Evolutionary conservation across 208 protist species (phyloP), one percentile per base, ranked within the genome.

Genomic region (Leishmania aethiopica): DNA sequence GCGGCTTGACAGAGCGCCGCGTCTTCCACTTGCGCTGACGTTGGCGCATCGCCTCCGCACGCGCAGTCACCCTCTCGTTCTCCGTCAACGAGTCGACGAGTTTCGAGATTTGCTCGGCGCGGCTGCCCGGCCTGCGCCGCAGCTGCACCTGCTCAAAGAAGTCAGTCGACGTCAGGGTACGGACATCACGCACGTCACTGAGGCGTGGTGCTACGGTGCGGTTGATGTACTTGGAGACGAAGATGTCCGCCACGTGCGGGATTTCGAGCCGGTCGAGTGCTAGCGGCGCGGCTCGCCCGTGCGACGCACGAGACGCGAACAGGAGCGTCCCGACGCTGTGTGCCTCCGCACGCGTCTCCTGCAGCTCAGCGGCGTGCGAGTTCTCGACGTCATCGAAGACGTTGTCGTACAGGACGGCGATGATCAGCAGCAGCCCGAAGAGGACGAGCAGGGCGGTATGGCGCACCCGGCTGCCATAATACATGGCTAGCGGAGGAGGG

Each of bases 111-210:
- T 60, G 51, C 49, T 83, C 59, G 19, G 77, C 70, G 42, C 22
- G 60, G 2, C n/a, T 45, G 55, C 77, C 81, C 2, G 87, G 85
- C 7, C 77, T 35, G 10, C 86, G 84, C 49, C 80, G 45, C 51
- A 92, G 42, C 49, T 92, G 78, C 53, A 90, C 57, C 51, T 84
- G 70, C 28, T 86, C 89, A 37, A 86, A 91, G 42, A 89, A 93
- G 73, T 93, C 90, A 1, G 37, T 42, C 8, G 89, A 84, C 40
- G 59, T 57, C n/a, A 80, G 71, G 8, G 87, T 89, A 32, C 80
- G 76, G n/a, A 77, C 70, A 73, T 89, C 87, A 8, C 62, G 28
- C 19, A 85, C 79, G 35, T 85, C 71, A n/a, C 60, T 32, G n/a
- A 88, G 72, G 60, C 60, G 60, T 67, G 89, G 82, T 3, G 81